phyloP scores from a whole-genome alignment of 805 yeast species.

The Wickerhamiella australiensis region DNA sequence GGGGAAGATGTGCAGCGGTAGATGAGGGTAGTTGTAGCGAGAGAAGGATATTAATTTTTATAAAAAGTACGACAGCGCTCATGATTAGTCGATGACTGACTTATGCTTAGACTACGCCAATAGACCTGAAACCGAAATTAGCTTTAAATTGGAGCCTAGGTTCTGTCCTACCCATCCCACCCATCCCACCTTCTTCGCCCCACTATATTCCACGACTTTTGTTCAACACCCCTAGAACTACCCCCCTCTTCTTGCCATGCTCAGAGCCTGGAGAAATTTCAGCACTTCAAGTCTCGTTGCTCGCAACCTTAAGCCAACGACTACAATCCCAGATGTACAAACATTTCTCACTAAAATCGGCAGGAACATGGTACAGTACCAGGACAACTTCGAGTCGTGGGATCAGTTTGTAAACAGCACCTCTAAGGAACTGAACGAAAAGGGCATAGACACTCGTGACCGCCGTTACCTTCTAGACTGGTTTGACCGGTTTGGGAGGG shows the following conservation, averaged over 20 bases:
- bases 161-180: no score
- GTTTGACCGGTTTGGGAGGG: slow-evolving; percentile 52
- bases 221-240: neutral
- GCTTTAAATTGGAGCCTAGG: no score
- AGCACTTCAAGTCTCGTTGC: neutral
- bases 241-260: neutral
- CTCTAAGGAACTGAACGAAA: slow-evolving; percentile 49
- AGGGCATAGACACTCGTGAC: slow-evolving; percentile 62
- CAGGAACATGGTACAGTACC: slow-evolving; percentile 53
- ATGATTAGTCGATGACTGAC: no score
- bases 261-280: neutral
- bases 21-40: no score
- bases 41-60: no score
- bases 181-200: no score
- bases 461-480: slow-evolving; percentile 59
- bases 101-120: no score
- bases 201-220: no score
- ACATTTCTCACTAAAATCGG: slow-evolving; percentile 73
- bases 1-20: neutral
- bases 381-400: slow-evolving; percentile 64
- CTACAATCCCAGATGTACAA: slow-evolving; percentile 51
- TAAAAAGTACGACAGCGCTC: no score
- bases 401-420: slow-evolving; percentile 47
- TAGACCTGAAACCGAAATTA: no score
- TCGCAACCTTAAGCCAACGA: slow-evolving; percentile 32